These are phyloP conservation scores for Polytrichum formosum DNA, from an alignment of 225 moss, liverwort and hornwort species.

Conservation along the genomic window DNA sequence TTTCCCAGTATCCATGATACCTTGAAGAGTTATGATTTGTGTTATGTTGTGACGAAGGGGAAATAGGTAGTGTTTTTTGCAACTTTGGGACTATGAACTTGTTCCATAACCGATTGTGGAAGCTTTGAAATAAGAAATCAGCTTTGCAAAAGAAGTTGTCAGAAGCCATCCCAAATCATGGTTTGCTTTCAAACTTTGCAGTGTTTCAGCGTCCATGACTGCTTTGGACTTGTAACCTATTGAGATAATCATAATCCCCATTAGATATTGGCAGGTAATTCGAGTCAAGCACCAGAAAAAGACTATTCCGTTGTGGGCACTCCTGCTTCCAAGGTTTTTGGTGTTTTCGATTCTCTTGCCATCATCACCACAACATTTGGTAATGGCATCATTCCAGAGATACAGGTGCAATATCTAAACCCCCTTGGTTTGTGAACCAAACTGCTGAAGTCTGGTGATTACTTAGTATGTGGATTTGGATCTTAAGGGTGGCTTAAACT, in stretches of 20 bases:
- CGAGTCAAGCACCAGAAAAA: conserved; percentile 40
- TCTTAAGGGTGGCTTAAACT: neutral
- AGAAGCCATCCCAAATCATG: neutral
- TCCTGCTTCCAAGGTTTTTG: conserved; percentile 43
- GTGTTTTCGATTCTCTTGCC: conserved; percentile 44
- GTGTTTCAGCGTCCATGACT: conserved; percentile 9
- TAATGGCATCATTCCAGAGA: conserved; percentile 57
- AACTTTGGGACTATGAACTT: neutral
- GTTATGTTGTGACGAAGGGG: neutral
- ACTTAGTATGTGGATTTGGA: neutral
- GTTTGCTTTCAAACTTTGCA: neutral
- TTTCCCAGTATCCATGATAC: neutral
- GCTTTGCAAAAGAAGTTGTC: too few species aligned
- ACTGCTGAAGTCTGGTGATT: neutral
- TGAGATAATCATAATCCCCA: neutral
- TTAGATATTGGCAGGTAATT: conserved; percentile 34
- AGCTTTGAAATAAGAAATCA: too few species aligned
- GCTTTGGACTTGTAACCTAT: too few species aligned
- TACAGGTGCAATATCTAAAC: conserved; percentile 28
- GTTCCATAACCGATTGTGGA: too few species aligned
- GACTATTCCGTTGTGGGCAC: conserved; percentile 36
- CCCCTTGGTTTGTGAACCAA: neutral
- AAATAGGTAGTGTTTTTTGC: neutral
- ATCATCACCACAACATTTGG: conserved; percentile 53
- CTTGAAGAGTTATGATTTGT: conserved; percentile 4